These are phyloP conservation scores for Fraxinus velutina DNA, from an alignment of 305 asterid genomes.

Conservation along the genomic window DNA sequence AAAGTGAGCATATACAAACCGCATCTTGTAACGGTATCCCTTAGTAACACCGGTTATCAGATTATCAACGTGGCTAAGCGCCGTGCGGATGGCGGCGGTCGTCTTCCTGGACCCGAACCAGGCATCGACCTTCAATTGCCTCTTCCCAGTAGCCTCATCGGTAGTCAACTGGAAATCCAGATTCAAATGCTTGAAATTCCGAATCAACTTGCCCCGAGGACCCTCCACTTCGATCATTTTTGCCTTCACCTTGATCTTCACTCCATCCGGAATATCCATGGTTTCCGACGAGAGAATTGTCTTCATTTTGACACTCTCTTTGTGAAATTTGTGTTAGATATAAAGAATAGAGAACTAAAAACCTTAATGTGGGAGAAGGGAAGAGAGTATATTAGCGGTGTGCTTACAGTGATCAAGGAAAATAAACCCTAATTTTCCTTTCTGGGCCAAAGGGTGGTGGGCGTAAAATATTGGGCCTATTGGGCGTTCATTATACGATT, in stretches of 20 bases:
- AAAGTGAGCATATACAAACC: conserved; percentile 62
- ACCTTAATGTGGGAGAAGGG: background rate
- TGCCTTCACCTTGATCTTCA: conserved; percentile 56
- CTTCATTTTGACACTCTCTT: conserved; percentile 38
- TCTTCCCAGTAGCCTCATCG: conserved; percentile 46
- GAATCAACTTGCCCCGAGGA: conserved; percentile 49
- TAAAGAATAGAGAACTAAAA: background rate
- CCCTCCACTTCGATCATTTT: conserved; percentile 54
- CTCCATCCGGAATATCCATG: conserved; percentile 57
- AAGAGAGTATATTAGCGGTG: background rate
- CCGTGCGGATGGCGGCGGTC: conserved; percentile 58
- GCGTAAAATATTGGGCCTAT: background rate
- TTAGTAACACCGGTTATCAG: conserved; percentile 54
- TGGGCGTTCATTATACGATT: no score
- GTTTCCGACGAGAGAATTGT: conserved; percentile 44
- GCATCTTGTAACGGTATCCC: conserved; percentile 65
- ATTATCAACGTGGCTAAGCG: conserved; percentile 54
- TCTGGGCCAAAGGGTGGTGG: background rate
- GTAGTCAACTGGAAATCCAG: conserved; percentile 58
- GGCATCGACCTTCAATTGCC: conserved; percentile 55
- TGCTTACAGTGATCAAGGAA: background rate
- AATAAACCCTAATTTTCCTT: background rate
- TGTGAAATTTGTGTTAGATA: background rate
- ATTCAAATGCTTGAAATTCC: conserved; percentile 57
- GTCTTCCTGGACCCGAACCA: conserved; percentile 62